Evolutionary conservation across 163 green algal species (phyloP), one percentile per base, ranked within the genome.

Genomic region (Chloromonas sp.): DNA sequence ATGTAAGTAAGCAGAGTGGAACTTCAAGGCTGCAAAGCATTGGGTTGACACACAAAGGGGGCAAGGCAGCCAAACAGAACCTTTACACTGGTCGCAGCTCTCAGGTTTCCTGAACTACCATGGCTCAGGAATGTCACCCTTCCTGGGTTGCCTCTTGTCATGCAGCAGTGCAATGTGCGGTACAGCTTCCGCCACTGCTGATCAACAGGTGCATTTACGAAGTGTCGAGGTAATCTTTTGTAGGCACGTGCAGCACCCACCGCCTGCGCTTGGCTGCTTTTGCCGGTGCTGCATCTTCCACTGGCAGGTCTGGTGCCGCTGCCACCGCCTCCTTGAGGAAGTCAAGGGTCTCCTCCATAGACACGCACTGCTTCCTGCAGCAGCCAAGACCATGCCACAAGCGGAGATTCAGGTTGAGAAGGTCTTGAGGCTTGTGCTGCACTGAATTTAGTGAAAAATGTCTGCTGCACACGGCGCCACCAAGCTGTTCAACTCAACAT

Each of bases 241-340:
- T 36, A 36, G 36, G 36, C 36, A 36, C 36, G 36, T 36, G 36
- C 66, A 5, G 66, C 5, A 11, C 66, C 5, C 66, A 74, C 66
- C 66, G 5, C 66, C 11, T 74, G 66, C 66, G 66, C 66, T 74
- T 74, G 66, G 66, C 11, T 74, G 66, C 66, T 74, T 36, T 36
- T 36, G 36, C 36, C 36, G 36, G 36, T 36, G 36, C 36, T 36
- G 36, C 36, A 11, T 74, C 66, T 74, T 74, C 66, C 11, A 11
- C 66, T 74, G 66, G 66, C 66, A 98, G 89, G 82, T 96, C 94
- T 11, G 94, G 89, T 0, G 91, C 94, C 0, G 80, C 71, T 0
- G 87, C 87, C 66, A 97, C 91, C 0, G 89, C 89, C 8, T 94
- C 91, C 60, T 93, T 90, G 60, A 96, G 81, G 83, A 97, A 97